These are phyloP conservation scores for Sherardia arvensis DNA, from an alignment of 257 asterid genomes.

Conservation along the genomic window DNA sequence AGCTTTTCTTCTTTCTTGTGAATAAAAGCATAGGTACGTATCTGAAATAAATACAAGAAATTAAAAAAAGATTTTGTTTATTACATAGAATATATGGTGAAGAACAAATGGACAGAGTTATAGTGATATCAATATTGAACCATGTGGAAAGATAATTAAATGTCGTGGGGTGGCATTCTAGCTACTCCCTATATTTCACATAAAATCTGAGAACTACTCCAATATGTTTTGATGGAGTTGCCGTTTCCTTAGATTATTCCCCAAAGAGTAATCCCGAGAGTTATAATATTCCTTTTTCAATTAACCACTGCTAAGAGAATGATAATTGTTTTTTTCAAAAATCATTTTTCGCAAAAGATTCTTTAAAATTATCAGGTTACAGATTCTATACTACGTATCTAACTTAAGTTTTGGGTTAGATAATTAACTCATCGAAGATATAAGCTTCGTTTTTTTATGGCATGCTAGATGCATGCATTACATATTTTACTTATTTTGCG, in stretches of 20 bases:
- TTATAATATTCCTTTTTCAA: neutral
- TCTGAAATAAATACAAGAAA: neutral
- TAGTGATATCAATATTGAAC: neutral
- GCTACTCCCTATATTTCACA: slow-evolving; percentile 7
- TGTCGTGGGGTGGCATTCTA: slow-evolving; percentile 20
- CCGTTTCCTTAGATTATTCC: neutral
- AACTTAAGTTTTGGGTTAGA: too few relatives aligned
- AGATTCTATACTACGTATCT: too few relatives aligned
- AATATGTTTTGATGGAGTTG: too few relatives aligned
- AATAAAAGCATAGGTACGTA: neutral
- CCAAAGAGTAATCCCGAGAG: neutral
- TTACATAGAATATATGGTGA: neutral
- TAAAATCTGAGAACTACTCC: neutral
- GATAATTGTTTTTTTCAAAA: too few relatives aligned
- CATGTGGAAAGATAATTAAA: slow-evolving; percentile 16
- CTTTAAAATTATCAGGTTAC: too few relatives aligned
- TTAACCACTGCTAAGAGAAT: neutral
- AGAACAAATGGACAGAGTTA: neutral
- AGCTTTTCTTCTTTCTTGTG: neutral
- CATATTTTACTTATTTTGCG: too few relatives aligned
- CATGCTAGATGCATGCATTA: too few relatives aligned
- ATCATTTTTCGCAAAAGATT: too few relatives aligned
- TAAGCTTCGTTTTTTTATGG: too few relatives aligned
- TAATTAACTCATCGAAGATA: too few relatives aligned
- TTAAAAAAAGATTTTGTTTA: neutral